Evolutionary conservation across 805 yeast species (phyloP).

Genomic region (Wickerhamiella qilinensis): DNA sequence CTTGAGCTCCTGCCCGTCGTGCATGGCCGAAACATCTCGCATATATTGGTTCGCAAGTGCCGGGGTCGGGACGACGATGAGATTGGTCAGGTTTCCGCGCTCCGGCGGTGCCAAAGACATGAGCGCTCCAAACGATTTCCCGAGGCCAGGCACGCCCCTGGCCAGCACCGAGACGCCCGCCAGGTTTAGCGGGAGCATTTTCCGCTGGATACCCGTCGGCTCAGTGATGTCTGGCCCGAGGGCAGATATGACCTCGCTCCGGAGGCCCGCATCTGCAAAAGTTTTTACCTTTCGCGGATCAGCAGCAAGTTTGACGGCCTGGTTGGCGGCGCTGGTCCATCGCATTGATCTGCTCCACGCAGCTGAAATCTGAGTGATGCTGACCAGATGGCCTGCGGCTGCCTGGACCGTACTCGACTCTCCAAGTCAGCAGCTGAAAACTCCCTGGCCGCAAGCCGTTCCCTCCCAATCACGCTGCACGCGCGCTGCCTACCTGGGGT

Average conservation of each 20-base stretch:
- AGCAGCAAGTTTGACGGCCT: neutral
- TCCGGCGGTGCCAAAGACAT: constrained; percentile 15
- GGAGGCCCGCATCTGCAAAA: constrained; percentile 14
- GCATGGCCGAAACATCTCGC: constrained; percentile 7
- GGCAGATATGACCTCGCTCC: constrained; percentile 3
- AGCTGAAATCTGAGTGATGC: too few relatives aligned
- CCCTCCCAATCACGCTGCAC: too few relatives aligned
- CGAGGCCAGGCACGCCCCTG: constrained; percentile 20
- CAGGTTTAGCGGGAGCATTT: constrained; percentile 16
- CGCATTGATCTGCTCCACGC: neutral
- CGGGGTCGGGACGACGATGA: constrained; percentile 22
- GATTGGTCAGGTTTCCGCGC: constrained; percentile 10
- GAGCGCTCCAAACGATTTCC: constrained; percentile 21
- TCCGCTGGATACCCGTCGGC: constrained; percentile 18
- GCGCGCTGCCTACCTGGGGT: too few relatives aligned
- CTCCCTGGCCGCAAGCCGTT: too few relatives aligned
- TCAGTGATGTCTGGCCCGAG: constrained; percentile 1
- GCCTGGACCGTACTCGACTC: too few relatives aligned
- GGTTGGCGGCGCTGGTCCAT: neutral
- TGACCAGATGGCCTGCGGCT: too few relatives aligned
- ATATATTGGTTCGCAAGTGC: constrained; percentile 22
- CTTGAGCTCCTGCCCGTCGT: neutral
- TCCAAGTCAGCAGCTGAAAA: too few relatives aligned
- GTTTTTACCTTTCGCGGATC: constrained; percentile 14
- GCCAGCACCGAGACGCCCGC: constrained; percentile 19